Base-by-base conservation (phyloP, 1,284 basidiomycete species). In the Apiotrichum akiyoshidainum region DNA sequence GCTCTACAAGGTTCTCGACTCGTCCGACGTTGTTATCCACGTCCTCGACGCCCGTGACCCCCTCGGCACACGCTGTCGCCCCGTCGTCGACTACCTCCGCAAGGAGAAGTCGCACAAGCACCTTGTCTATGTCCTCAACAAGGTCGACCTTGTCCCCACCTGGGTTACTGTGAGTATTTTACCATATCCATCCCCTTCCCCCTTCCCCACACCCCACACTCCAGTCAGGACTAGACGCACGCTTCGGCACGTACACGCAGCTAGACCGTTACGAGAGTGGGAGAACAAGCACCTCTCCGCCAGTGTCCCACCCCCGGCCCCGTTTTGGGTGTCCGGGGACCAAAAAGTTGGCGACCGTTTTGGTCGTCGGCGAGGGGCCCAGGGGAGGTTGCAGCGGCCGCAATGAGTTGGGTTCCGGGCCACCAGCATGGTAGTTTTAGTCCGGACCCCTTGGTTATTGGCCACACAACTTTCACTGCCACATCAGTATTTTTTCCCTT, bases 31-130 rank as follows among this genome's bases (percentile, higher is more conserved):
- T 48, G 85, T 99, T 63, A 84, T 99, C 44, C 96, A 99, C 77
- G 86, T 99, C 49, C 81, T 99, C 63, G 96, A 99, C 78, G 95
- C 94, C 34, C 86, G 95, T 55, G 95, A 99, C 78, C 95, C 95
- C 1, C 77, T 97, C 52, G 96, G 96, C 16, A 98, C 96, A n/a
- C 84, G 96, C 68, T 99, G 96, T 80, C 87, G 93, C 75, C 94
- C 90, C 37, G 91, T 98, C 21, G 85, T 98, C 59, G 91, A 95
- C 67, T 97, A 90, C 72, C 83, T 99, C 69, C 86, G 86, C 71
- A 98, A 97, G 79, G 95, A 99, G 78, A 98, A 97, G 79, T 84
- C 91, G 19, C 92, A 96, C 80, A 99, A 99, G 79, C 94, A 98
- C 75, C 86, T 99, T 60, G 91, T 99, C 17, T 87, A 96, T 62